Conservation (phyloP, 2,329 filamentous ascomycete genomes). For the Graphiopsis chlorocephala region DNA sequence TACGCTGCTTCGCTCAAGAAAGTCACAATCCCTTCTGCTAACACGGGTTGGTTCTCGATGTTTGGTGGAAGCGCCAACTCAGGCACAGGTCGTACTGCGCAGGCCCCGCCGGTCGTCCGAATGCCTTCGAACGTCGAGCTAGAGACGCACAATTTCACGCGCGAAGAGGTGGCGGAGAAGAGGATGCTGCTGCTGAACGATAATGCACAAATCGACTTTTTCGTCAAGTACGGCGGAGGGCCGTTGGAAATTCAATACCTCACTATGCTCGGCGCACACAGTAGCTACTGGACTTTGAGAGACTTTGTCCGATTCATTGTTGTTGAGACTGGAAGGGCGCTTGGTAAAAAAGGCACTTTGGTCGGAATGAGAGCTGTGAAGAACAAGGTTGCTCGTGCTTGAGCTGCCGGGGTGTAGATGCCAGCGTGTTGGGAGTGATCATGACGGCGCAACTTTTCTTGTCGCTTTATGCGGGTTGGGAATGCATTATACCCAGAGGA, state of each 20-base stretch:
- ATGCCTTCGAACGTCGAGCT: slow-evolving; percentile 68
- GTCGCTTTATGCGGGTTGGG: neutral
- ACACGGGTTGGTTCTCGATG: slow-evolving; percentile 47
- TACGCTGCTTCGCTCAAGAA: slow-evolving; percentile 75
- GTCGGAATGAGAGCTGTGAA: slow-evolving; percentile 55
- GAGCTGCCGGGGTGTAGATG: neutral
- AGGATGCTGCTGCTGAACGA: slow-evolving; percentile 87
- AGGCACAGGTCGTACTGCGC: slow-evolving; percentile 32
- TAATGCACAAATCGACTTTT: slow-evolving; percentile 94
- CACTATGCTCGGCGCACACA: slow-evolving; percentile 94
- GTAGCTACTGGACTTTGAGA: slow-evolving; percentile 83
- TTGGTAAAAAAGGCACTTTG: slow-evolving; percentile 62
- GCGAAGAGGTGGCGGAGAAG: slow-evolving; percentile 88
- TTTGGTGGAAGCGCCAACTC: slow-evolving; percentile 34
- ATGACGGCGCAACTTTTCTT: neutral
- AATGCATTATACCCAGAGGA: slow-evolving; percentile 11
- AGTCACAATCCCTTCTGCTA: slow-evolving; percentile 74
- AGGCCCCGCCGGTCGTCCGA: slow-evolving; percentile 35
- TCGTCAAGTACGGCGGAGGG: slow-evolving; percentile 76
- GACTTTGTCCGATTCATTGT: slow-evolving; percentile 92
- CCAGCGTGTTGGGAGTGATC: neutral
- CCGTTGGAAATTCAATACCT: slow-evolving; percentile 92
- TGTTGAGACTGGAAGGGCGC: slow-evolving; percentile 74
- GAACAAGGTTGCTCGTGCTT: slow-evolving; percentile 33
- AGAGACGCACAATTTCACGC: slow-evolving; percentile 90